Conservation (phyloP, 2,329 filamentous ascomycete species). For the Zymoseptoria crescenta region DNA sequence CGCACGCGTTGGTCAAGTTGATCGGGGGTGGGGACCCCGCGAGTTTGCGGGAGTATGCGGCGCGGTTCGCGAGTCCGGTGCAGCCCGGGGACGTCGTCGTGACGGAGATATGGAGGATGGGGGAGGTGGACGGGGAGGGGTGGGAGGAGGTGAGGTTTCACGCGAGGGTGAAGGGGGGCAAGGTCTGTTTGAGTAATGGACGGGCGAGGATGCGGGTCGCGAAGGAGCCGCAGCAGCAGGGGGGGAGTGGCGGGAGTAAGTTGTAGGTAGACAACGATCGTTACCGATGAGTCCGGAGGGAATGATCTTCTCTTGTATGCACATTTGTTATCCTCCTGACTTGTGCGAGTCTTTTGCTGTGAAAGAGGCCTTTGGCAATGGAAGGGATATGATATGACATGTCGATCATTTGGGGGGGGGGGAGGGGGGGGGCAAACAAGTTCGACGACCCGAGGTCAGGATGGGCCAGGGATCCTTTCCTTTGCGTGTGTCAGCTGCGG, state of each 20-base stretch:
- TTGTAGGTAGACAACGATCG: too few relatives aligned
- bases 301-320: too few relatives aligned
- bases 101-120: constrained; percentile 73
- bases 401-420: too few relatives aligned
- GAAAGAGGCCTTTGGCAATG: too few relatives aligned
- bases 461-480: background rate
- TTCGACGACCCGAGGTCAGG: background rate
- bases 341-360: too few relatives aligned
- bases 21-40: constrained; percentile 69
- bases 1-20: constrained; percentile 63
- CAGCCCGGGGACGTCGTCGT: constrained; percentile 74
- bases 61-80: constrained; percentile 77
- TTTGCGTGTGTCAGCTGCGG: background rate
- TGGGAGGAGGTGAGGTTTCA: constrained; percentile 81
- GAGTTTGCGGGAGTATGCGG: constrained; percentile 83
- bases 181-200: constrained; percentile 82
- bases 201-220: constrained; percentile 65
- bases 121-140: constrained; percentile 52
- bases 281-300: too few relatives aligned
- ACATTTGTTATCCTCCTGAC: too few relatives aligned
- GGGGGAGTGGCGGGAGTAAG: constrained; percentile 15
- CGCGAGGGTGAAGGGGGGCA: constrained; percentile 71
- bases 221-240: too few relatives aligned
- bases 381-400: background rate
- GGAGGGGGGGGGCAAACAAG: background rate